Evolutionary conservation across 2,329 filamentous ascomycete genomes (phyloP), one percentile per base, ranked within the genome.

Genomic region (Colletotrichum karsti): DNA sequence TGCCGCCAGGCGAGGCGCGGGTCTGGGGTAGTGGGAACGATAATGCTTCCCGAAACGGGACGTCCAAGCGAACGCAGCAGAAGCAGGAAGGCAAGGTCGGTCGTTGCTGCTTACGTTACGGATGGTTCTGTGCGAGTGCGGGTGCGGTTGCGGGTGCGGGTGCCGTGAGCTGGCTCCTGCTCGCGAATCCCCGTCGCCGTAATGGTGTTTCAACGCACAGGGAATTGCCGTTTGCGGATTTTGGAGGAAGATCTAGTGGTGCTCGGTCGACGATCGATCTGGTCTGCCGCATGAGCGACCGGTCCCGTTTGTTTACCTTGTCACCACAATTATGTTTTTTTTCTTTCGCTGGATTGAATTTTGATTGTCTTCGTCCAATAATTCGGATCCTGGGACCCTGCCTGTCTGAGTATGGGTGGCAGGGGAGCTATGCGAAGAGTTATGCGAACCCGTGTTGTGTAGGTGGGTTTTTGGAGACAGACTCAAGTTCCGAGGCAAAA

Each of bases 121-220:
- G 39, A n/a, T 30, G n/a, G 37, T 26, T n/a, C 18, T 30, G 39
- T 28, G 39, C 35, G 50, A 59, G 42, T 56, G 53, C 56, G 56
- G 39, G 41, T 59, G 56, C 55, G 55, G 55, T 55, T 63, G 59
- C 60, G 64, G 60, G 41, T 67, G 59, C 63, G 59, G 42, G 63
- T 35, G 33, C 60, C 65, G 46, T 41, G 58, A 35, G 63, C 63
- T 50, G 57, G 63, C 48, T 56, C 41, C 65, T 42, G 50, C 50
- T 67, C 42, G 63, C 51, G 42, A 22, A 26, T 26, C 50, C 35
- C 18, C 58, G 50, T 50, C 28, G 50, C 58, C 18, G 53, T 59
- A 39, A 15, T 59, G 46, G 53, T 65, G 65, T 68, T 65, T 68
- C 65, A 68, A 64, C 28, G 44, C 60, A 67, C 46, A 64, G 60